Conservation (phyloP, 2,329 filamentous ascomycete genomes). For the Fusarium scirpi region DNA sequence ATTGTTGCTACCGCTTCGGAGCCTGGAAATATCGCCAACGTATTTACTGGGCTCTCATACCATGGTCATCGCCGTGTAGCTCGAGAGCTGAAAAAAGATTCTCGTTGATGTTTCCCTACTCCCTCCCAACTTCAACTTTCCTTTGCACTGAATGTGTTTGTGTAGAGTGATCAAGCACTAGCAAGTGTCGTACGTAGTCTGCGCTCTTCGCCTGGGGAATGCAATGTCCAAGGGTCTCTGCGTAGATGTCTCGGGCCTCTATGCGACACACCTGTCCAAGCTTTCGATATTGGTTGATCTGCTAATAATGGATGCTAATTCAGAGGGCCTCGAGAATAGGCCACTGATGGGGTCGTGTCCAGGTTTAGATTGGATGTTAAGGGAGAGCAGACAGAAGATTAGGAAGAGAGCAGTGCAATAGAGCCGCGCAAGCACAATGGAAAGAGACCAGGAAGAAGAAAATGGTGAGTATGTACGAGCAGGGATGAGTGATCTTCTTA, state of each 20-base stretch:
- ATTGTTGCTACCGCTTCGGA: constrained; percentile 11
- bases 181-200: constrained; percentile 7
- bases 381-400: constrained; percentile 1
- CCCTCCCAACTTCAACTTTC: neutral
- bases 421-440: constrained; percentile 12
- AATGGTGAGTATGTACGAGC: constrained; percentile 10
- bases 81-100: constrained; percentile 23
- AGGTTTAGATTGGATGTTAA: constrained; percentile 28
- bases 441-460: constrained; percentile 12
- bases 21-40: constrained; percentile 27
- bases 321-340: constrained; percentile 30
- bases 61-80: constrained; percentile 29
- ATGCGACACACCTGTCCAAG: constrained; percentile 7
- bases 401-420: neutral
- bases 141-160: constrained; percentile 1
- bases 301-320: constrained; percentile 1
- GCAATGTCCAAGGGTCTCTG: constrained; percentile 29
- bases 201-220: neutral
- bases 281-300: constrained; percentile 6
- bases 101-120: constrained; percentile 1
- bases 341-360: constrained; percentile 30
- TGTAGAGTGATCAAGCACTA: constrained; percentile 1
- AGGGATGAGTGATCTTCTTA: constrained; percentile 24
- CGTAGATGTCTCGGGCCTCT: constrained; percentile 32
- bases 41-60: constrained; percentile 30